These are phyloP conservation scores for Darksidea phi DNA, from an alignment of 495 filamentous ascomycete species.

Conservation along the genomic window DNA sequence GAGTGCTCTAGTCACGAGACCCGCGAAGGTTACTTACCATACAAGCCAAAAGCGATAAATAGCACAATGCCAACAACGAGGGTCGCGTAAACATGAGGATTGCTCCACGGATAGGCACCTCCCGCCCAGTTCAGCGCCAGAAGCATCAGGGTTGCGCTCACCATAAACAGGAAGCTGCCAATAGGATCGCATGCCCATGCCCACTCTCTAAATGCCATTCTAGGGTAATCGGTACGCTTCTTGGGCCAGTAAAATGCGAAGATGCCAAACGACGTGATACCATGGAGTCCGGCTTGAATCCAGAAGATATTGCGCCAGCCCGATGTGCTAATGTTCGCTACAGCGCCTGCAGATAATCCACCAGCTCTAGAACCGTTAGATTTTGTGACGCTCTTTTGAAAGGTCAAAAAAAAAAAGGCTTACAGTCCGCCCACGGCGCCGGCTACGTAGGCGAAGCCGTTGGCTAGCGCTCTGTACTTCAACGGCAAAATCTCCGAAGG, in stretches of 20 bases:
- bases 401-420: neutral
- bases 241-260: constrained; percentile 53
- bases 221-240: constrained; percentile 44
- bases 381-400: neutral
- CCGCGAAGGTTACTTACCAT: constrained; percentile 8
- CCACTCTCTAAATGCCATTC: constrained; percentile 46
- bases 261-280: constrained; percentile 48
- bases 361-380: constrained; percentile 43
- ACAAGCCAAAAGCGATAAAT: constrained; percentile 45
- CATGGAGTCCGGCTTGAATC: constrained; percentile 58
- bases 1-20: neutral
- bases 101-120: constrained; percentile 51
- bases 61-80: constrained; percentile 49
- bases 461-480: constrained; percentile 55
- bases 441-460: constrained; percentile 52
- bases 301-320: constrained; percentile 60
- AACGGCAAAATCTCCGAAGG: constrained; percentile 55
- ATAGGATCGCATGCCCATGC: constrained; percentile 57
- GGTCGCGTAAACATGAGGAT: constrained; percentile 52
- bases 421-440: constrained; percentile 48
- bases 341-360: constrained; percentile 51
- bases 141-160: constrained; percentile 51
- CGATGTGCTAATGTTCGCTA: constrained; percentile 47
- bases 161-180: constrained; percentile 52
- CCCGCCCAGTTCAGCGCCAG: constrained; percentile 56